Conservation (phyloP, 495 filamentous ascomycete species). For the Penicillium ucsense region DNA sequence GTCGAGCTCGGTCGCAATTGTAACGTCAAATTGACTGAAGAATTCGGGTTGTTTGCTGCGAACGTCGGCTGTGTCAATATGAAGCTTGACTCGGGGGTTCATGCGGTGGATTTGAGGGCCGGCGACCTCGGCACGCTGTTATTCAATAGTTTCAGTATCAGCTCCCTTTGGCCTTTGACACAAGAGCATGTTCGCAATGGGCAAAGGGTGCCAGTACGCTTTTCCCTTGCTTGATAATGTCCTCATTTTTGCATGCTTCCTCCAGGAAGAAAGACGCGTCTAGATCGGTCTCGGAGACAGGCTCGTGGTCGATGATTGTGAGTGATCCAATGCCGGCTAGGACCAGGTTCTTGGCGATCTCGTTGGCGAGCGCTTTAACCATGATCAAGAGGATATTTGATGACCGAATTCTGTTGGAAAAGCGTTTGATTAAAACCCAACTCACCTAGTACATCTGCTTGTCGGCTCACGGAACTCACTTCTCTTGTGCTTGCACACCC, state of each 20-base stretch:
- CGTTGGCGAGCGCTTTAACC: slow-evolving; percentile 83
- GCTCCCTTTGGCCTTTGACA: no score
- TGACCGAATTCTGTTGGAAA: slow-evolving; percentile 40
- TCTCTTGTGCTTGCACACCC: slow-evolving; percentile 88
- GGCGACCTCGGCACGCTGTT: slow-evolving; percentile 71
- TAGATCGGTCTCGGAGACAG: slow-evolving; percentile 71
- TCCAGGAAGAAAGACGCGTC: slow-evolving; percentile 83
- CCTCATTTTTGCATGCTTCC: slow-evolving; percentile 36
- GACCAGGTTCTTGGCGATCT: slow-evolving; percentile 96
- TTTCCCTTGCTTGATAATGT: slow-evolving; percentile 46
- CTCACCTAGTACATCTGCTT: no score
- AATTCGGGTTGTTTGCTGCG: slow-evolving; percentile 54
- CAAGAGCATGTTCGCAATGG: no score
- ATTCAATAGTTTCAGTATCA: not conserved
- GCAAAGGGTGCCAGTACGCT: slow-evolving; percentile 45
- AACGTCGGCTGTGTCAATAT: slow-evolving; percentile 57
- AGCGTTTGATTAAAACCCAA: no score
- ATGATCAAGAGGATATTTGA: slow-evolving; percentile 86
- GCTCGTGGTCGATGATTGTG: slow-evolving; percentile 75
- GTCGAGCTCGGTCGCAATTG: slow-evolving; percentile 86
- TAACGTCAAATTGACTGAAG: slow-evolving; percentile 70
- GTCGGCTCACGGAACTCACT: slow-evolving; percentile 29
- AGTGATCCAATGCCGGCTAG: slow-evolving; percentile 87
- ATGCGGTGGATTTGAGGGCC: slow-evolving; percentile 67
- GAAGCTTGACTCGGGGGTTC: slow-evolving; percentile 80